These are phyloP conservation scores for Neurospora discreta DNA, from an alignment of 495 filamentous ascomycete genomes.

Conservation along the genomic window DNA sequence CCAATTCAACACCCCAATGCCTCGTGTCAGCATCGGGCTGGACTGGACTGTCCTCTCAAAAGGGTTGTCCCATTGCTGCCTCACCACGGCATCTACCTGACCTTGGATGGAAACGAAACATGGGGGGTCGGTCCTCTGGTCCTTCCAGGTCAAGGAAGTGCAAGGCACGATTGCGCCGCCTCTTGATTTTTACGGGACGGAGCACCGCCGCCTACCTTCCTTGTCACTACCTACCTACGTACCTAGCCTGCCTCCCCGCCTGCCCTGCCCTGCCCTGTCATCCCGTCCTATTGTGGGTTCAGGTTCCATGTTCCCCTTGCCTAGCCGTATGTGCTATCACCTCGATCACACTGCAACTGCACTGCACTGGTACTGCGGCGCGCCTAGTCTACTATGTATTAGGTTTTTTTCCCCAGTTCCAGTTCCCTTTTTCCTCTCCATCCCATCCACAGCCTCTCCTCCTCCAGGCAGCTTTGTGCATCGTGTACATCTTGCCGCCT, in stretches of 20 bases:
- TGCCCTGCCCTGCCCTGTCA: not conserved
- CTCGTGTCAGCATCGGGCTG: not conserved
- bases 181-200: slow-evolving; percentile 19
- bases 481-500: slow-evolving; percentile 10
- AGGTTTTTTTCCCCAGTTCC: not conserved
- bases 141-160: not conserved
- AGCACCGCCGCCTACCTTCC: not conserved
- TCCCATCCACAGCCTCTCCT: not conserved
- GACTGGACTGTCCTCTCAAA: not conserved
- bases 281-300: slow-evolving; percentile 9
- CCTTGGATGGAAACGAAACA: not conserved
- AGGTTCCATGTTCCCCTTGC: slow-evolving; percentile 3
- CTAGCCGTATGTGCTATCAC: slow-evolving; percentile 14
- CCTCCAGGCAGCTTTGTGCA: too few relatives aligned
- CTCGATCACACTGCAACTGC: slow-evolving; percentile 1
- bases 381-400: not conserved
- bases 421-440: not conserved
- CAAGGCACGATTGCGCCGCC: slow-evolving; percentile 11
- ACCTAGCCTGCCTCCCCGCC: not conserved
- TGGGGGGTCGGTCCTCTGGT: not conserved
- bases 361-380: not conserved
- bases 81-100: not conserved
- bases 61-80: not conserved
- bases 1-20: not conserved
- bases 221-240: not conserved